phyloP scores from a whole-genome alignment of 208 protist species.

The Crithidia sp. region DNA sequence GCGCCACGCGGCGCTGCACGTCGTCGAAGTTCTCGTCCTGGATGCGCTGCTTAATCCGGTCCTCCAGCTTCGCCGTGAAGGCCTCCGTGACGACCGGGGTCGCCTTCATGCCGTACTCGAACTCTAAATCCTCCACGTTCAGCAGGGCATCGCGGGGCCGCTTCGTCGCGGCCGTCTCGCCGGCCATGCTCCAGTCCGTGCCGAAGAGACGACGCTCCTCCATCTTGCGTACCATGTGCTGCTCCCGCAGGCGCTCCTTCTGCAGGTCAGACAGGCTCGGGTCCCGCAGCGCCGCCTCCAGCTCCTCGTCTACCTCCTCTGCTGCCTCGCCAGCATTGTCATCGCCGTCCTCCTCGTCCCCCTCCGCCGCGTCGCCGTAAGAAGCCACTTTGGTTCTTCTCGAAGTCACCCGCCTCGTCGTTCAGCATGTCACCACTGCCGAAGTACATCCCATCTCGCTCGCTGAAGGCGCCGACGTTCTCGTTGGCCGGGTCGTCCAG shows the following conservation, averaged over 20 bases:
- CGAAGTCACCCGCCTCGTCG: conserved; percentile 62
- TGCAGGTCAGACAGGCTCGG: conserved; percentile 73
- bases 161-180: conserved; percentile 74
- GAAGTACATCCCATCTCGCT: conserved; percentile 33
- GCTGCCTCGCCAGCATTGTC: conserved; percentile 13
- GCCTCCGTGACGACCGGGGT: conserved; percentile 87
- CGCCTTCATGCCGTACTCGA: conserved; percentile 90
- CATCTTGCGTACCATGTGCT: conserved; percentile 60
- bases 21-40: conserved; percentile 83
- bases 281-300: conserved; percentile 61
- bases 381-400: conserved; percentile 46
- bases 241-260: conserved; percentile 74
- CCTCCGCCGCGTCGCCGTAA: conserved; percentile 26
- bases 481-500: conserved; percentile 61
- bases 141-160: conserved; percentile 88
- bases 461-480: conserved; percentile 14
- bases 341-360: conserved; percentile 22
- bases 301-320: conserved; percentile 66
- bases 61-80: conserved; percentile 84
- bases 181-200: conserved; percentile 86
- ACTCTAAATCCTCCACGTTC: conserved; percentile 80
- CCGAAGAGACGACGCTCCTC: conserved; percentile 83
- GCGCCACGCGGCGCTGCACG: conserved; percentile 57
- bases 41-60: conserved; percentile 88
- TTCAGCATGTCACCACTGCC: conserved; percentile 39